A percentile compares a stretch with the other conserved stretches of the same genome.
Conservation (phyloP, 164 flowering plant genomes). For the Vitis rupestris region DNA sequence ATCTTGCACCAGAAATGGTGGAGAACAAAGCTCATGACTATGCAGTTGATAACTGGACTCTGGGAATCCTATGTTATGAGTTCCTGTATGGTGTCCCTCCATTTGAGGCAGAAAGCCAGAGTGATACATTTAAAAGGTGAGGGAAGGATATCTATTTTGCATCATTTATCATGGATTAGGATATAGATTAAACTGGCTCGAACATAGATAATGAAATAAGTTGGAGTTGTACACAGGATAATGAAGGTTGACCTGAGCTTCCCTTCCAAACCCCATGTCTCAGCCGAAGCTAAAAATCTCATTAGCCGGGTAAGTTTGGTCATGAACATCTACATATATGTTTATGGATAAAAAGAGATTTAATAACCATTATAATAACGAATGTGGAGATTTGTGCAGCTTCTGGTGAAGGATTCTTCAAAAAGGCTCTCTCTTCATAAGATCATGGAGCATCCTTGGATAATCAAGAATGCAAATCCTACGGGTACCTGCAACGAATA, state of each 20-base stretch:
- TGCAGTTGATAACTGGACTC: slow-evolving; percentile 93
- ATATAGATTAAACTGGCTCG: no score
- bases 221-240: slow-evolving; percentile 52
- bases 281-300: slow-evolving; percentile 72
- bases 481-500: slow-evolving; percentile 35
- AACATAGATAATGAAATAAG: background rate
- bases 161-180: background rate
- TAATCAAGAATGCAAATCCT: slow-evolving; percentile 62
- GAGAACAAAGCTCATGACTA: slow-evolving; percentile 83
- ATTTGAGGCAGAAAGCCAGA: slow-evolving; percentile 84
- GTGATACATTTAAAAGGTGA: slow-evolving; percentile 76
- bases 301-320: slow-evolving; percentile 50
- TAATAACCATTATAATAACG: background rate
- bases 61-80: slow-evolving; percentile 92
- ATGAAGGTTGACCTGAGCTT: slow-evolving; percentile 72
- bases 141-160: background rate
- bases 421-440: slow-evolving; percentile 81
- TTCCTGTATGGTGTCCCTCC: slow-evolving; percentile 91
- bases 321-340: background rate
- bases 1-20: slow-evolving; percentile 96
- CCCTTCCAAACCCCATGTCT: slow-evolving; percentile 60
- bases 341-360: background rate
- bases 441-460: slow-evolving; percentile 92
- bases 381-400: slow-evolving; percentile 44
- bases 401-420: slow-evolving; percentile 81